Percentiles rank a stretch among this genome's conserved stretches.
These are phyloP conservation scores for Calophaca sinica DNA, from an alignment of 306 rosid genomes.

Conservation along the genomic window DNA sequence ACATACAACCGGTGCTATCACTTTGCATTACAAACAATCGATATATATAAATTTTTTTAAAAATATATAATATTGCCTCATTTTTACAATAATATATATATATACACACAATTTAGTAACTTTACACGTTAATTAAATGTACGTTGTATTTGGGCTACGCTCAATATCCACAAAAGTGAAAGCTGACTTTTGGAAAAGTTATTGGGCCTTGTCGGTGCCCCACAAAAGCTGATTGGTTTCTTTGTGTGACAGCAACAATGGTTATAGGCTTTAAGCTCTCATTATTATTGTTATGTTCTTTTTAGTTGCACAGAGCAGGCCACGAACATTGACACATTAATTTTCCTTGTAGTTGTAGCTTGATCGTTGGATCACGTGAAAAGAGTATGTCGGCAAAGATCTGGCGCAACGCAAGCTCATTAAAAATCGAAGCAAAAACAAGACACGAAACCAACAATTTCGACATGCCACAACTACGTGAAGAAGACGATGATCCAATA, in stretches of 20 bases:
- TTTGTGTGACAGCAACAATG: conserved; percentile 34
- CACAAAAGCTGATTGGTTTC: conserved; percentile 21
- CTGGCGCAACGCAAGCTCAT: background rate
- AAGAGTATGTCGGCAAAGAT: conserved; percentile 36
- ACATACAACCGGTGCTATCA: background rate
- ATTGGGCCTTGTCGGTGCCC: conserved; percentile 17
- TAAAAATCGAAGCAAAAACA: conserved; percentile 33
- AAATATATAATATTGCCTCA: too few species aligned
- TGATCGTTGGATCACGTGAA: conserved; percentile 33
- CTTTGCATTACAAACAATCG: background rate
- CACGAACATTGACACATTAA: conserved; percentile 28
- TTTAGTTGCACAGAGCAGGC: too few species aligned
- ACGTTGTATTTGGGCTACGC: background rate
- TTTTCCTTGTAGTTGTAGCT: conserved; percentile 1
- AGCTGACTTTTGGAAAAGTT: conserved; percentile 24
- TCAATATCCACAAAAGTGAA: conserved; percentile 5
- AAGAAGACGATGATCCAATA: background rate
- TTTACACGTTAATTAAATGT: background rate
- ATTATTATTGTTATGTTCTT: conserved; percentile 14
- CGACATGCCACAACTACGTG: background rate
- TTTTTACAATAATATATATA: too few species aligned
- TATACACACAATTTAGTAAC: background rate
- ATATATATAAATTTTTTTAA: background rate
- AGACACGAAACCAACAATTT: conserved; percentile 29
- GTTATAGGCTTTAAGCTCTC: conserved; percentile 35